Conservation (phyloP, 2,329 filamentous ascomycete species). For the Pezicula rhizophila region DNA sequence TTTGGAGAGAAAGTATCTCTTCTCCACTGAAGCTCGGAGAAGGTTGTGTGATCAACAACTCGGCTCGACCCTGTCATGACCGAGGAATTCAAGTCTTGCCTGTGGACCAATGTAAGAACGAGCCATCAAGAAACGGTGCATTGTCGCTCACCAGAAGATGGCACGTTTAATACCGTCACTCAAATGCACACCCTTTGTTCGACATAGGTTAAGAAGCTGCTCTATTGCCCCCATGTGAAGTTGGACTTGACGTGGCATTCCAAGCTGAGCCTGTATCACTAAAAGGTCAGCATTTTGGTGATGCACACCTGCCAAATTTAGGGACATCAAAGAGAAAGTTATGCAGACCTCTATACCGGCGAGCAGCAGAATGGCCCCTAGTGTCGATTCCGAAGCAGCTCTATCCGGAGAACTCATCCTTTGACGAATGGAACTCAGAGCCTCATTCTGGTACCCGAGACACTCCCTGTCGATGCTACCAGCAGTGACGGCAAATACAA, state of each 20-base stretch:
- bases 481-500: constrained; percentile 27
- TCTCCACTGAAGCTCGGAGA: constrained; percentile 34
- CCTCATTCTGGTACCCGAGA: constrained; percentile 30
- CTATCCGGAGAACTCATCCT: constrained; percentile 25
- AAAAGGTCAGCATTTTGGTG: not conserved
- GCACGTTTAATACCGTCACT: constrained; percentile 37
- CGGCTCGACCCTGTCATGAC: constrained; percentile 33
- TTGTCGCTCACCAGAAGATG: constrained; percentile 34
- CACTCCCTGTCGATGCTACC: constrained; percentile 26
- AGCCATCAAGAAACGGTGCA: not conserved
- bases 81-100: constrained; percentile 38
- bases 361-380: constrained; percentile 36
- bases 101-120: constrained; percentile 14
- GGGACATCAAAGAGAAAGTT: not conserved
- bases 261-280: constrained; percentile 30
- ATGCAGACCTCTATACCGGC: constrained; percentile 35
- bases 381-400: constrained; percentile 30
- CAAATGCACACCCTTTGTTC: constrained; percentile 23
- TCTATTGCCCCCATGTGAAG: constrained; percentile 36
- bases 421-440: constrained; percentile 28
- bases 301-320: not conserved
- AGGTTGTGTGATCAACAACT: constrained; percentile 34
- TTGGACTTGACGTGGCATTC: constrained; percentile 31
- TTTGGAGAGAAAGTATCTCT: constrained; percentile 27
- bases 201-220: constrained; percentile 29